Evolutionary conservation across 1,284 basidiomycete species (phyloP), one percentile per base, ranked within the genome.

Genomic region (Ceratobasidium sp.): DNA sequence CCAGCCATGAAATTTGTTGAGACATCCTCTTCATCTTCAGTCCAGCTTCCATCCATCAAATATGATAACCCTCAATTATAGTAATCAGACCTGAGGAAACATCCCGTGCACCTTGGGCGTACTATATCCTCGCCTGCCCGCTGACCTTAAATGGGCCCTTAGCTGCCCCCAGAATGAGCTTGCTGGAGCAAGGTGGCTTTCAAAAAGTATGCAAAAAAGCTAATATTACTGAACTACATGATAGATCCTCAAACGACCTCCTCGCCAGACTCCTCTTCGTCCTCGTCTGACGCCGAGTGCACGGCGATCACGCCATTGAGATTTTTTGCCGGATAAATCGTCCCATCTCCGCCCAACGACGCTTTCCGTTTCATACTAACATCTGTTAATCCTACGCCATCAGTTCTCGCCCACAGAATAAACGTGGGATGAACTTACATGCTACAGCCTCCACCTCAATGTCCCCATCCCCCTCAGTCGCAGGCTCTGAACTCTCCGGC

Each of bases 401-500:
- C 59, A 62, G 71, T 45, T 33, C 17, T 47, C 27, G 19, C 9
- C n/a, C 36, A 27, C 19, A 19, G 6, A 24, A 54, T 51, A 24
- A 33, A 17, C 24, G 19, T 19, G 15, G 15, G 7, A 5, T 44
- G 19, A 33, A 59, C 71, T 73, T 50, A 73, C 71, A 73, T 73
- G 59, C 47, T 57, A 73, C 24, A 27, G 71, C 50, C 47, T 73
- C 71, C 47, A 63, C 47, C n/a, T 71, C 67, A 19, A 24, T 44
- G 8, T 71, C 67, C 9, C 19, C 33, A 44, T 60, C 57, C 11
- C 56, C 71, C 24, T 73, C 71, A 8, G 71, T 73, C 31, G 71
- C 71, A 44, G 71, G 71, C 19, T 73, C 71, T n/a, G 71, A 73
- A 50, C 71, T 73, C 48, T 62, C 71, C 15, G 71, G 71, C 27